Conservation (phyloP, 2,329 filamentous ascomycete genomes). For the Decorospora gaudefroyi region DNA sequence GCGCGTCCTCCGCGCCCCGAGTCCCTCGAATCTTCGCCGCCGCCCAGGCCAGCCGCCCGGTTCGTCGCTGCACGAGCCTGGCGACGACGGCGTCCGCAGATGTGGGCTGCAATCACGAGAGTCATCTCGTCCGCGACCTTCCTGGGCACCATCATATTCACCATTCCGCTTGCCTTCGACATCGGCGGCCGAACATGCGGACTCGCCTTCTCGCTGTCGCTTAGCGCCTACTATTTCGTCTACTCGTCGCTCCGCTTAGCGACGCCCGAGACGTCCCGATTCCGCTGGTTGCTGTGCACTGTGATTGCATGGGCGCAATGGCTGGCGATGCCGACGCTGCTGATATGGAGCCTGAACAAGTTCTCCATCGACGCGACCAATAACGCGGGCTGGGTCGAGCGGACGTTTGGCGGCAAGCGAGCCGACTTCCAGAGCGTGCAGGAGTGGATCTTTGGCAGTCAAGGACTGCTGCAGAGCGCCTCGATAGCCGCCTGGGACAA, state of each 20-base stretch:
- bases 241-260: constrained; percentile 80
- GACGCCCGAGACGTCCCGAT: constrained; percentile 76
- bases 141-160: constrained; percentile 89
- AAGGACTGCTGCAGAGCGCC: constrained; percentile 77
- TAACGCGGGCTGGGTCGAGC: constrained; percentile 74
- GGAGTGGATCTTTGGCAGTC: constrained; percentile 87
- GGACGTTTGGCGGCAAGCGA: constrained; percentile 71
- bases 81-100: constrained; percentile 58
- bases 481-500: constrained; percentile 89
- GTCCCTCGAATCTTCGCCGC: constrained; percentile 15
- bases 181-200: constrained; percentile 94
- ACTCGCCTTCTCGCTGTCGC: constrained; percentile 86
- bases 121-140: constrained; percentile 81
- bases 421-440: constrained; percentile 67
- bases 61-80: constrained; percentile 56
- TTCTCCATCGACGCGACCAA: constrained; percentile 88
- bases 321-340: constrained; percentile 78
- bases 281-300: constrained; percentile 72
- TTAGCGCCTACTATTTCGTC: constrained; percentile 88
- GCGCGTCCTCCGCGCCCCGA: constrained; percentile 38
- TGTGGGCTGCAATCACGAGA: constrained; percentile 76
- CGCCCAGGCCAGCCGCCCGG: constrained; percentile 35
- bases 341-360: constrained; percentile 95
- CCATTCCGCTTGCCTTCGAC: constrained; percentile 96
- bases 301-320: constrained; percentile 79